Evolutionary conservation across 768 basidiomycete genomes (phyloP).

Genomic region (Imleria badia): DNA sequence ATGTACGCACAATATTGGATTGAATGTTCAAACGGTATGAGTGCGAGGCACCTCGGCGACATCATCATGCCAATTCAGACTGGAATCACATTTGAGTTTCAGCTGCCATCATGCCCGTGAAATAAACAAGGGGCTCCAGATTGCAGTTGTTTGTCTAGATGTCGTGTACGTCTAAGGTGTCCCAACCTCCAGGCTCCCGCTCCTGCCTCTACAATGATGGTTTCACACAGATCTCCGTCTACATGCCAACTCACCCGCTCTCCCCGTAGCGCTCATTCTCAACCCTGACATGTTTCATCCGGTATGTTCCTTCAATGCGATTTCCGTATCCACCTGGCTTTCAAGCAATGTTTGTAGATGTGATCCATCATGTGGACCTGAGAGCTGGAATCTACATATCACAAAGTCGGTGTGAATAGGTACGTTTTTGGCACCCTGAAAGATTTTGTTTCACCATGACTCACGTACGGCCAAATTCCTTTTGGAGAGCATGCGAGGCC

Average conservation of each 20-base stretch:
- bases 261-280: not conserved
- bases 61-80: not conserved
- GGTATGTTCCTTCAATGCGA: not conserved
- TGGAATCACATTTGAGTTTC: not conserved
- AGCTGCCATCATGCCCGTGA: not conserved
- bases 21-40: slow-evolving; percentile 14
- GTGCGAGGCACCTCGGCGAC: not conserved
- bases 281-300: slow-evolving; percentile 7
- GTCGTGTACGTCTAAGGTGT: not conserved
- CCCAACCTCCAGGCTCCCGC: not conserved
- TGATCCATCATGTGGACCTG: too few species aligned
- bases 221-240: slow-evolving; percentile 13
- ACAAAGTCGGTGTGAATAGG: slow-evolving; percentile 7
- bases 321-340: not conserved
- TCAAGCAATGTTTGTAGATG: slow-evolving; percentile 3
- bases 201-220: not conserved
- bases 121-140: not conserved
- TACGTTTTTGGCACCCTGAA: not conserved
- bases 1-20: slow-evolving; percentile 2
- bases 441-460: slow-evolving; percentile 1
- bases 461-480: slow-evolving; percentile 7
- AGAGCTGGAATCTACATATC: not conserved
- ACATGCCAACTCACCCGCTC: slow-evolving; percentile 1
- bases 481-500: slow-evolving; percentile 15
- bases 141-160: not conserved